These are phyloP conservation scores for Acanthamoeba lenticulata DNA, from an alignment of 208 protist species.

Conservation along the genomic window DNA sequence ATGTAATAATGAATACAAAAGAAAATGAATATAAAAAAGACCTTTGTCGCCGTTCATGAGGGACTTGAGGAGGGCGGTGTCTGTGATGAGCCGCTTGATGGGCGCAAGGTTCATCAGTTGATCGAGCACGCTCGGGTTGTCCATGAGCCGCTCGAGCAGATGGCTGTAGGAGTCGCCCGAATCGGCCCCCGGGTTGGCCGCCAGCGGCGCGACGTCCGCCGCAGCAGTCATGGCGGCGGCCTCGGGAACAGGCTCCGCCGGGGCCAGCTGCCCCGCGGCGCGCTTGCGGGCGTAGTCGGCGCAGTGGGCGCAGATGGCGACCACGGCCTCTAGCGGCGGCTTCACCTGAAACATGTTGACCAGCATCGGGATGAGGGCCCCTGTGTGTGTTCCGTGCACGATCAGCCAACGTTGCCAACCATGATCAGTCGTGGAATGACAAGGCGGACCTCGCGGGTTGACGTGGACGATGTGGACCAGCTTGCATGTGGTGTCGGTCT, in stretches of 20 bases:
- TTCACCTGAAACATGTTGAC: constrained; percentile 26
- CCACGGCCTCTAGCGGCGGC: neutral
- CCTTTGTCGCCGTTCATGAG: neutral
- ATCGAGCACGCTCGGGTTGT: constrained; percentile 6
- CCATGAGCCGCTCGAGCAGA: constrained; percentile 10
- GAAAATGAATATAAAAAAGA: neutral
- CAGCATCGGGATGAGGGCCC: neutral
- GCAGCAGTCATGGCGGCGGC: neutral
- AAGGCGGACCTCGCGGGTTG: neutral
- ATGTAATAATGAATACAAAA: neutral
- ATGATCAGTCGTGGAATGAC: neutral
- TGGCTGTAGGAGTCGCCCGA: neutral
- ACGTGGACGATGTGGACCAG: neutral
- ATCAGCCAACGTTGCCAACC: too few species aligned
- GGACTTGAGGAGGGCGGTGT: neutral
- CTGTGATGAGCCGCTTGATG: neutral
- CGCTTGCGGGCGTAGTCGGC: neutral
- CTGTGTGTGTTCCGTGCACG: too few species aligned
- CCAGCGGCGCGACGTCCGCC: neutral
- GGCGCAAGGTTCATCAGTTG: constrained; percentile 1
- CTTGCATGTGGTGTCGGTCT: neutral
- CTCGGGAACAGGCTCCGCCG: neutral
- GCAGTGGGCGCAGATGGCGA: constrained; percentile 1
- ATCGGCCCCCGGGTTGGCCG: neutral
- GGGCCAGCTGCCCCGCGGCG: neutral